Conservation (phyloP, 441 rosid species). For the Aleurites moluccanus region DNA sequence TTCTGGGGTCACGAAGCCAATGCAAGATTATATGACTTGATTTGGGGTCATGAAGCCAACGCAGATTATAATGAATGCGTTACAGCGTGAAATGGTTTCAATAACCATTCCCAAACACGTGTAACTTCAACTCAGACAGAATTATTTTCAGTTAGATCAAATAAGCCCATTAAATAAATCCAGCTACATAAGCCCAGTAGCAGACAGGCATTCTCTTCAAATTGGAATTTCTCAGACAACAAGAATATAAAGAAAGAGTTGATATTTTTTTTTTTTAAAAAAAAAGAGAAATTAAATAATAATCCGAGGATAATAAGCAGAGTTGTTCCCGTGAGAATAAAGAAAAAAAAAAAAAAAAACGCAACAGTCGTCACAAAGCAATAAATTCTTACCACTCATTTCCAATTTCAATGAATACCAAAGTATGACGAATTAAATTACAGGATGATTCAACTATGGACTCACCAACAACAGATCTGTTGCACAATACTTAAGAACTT, state of each 20-base stretch:
- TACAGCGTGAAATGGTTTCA: not conserved
- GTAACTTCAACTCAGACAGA: not conserved
- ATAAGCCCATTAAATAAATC: not conserved
- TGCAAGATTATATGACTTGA: too few relatives aligned
- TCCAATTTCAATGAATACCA: constrained; percentile 1
- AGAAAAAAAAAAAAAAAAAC: not conserved
- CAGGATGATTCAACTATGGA: not conserved
- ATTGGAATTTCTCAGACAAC: not conserved
- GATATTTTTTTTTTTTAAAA: not conserved
- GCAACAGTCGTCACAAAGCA: not conserved
- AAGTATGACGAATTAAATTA: not conserved
- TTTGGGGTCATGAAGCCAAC: not conserved
- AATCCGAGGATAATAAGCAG: not conserved
- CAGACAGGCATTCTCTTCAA: not conserved
- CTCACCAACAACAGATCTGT: constrained; percentile 84
- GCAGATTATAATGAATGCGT: not conserved
- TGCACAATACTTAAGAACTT: constrained; percentile 85
- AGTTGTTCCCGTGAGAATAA: too few relatives aligned
- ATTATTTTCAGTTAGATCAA: not conserved
- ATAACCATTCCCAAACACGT: not conserved
- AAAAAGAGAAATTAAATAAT: not conserved
- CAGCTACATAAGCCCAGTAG: not conserved
- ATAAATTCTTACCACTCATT: not conserved
- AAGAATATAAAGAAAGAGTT: not conserved
- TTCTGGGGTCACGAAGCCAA: too few relatives aligned